Conservation (phyloP, 169 alveolate genomes). For the Eimeria falciformis region DNA sequence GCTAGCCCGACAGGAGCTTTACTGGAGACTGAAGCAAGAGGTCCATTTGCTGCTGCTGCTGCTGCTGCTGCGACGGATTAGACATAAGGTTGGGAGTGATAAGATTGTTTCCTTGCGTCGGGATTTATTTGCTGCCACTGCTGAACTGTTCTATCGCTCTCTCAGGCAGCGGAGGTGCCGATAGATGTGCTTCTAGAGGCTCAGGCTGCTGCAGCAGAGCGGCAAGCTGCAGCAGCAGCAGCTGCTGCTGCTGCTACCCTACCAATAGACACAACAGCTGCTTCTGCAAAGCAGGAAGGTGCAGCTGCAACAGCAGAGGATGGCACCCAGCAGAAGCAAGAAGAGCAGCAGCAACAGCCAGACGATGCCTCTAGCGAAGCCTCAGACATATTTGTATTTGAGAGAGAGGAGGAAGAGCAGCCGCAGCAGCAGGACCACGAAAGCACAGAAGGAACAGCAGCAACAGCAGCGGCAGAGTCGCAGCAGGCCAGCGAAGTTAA, state of each 20-base stretch:
- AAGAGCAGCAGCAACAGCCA: constrained; percentile 56
- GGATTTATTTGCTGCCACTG: not conserved
- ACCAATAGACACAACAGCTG: not conserved
- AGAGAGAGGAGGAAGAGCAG: constrained; percentile 63
- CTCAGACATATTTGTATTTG: constrained; percentile 60
- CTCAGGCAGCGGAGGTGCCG: constrained; percentile 73
- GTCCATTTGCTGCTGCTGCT: not conserved
- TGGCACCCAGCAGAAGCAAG: constrained; percentile 46
- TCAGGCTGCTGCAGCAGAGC: constrained; percentile 72
- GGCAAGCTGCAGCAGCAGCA: constrained; percentile 71
- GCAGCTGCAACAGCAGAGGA: constrained; percentile 26
- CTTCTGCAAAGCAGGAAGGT: constrained; percentile 14
- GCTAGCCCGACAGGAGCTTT: constrained; percentile 69
- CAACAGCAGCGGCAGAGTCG: constrained; percentile 63
- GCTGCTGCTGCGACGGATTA: not conserved
- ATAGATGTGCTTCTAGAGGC: constrained; percentile 68
- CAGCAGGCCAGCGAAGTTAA: constrained; percentile 71
- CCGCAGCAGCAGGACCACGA: constrained; percentile 52
- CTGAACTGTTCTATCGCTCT: not conserved
- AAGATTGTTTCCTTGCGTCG: not conserved
- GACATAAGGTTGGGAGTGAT: not conserved
- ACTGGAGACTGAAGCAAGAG: constrained; percentile 68
- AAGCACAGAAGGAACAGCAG: constrained; percentile 21
- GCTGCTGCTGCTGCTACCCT: constrained; percentile 32
- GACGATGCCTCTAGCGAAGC: constrained; percentile 71